phyloP scores from a whole-genome alignment of 2,329 filamentous ascomycete species.

The Rhytidhysteron rufulum region DNA sequence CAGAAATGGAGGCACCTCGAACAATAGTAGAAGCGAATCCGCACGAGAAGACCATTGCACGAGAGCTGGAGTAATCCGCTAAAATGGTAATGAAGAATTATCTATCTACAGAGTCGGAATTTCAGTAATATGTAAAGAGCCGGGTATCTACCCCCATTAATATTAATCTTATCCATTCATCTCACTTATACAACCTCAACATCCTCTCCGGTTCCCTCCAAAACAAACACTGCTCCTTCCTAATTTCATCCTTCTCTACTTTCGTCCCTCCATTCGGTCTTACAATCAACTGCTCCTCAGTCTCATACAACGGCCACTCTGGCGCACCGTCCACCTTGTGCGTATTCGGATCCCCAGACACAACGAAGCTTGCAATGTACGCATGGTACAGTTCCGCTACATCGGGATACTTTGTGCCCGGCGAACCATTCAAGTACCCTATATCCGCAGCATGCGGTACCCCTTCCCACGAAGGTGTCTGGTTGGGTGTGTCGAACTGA shows the following conservation, averaged over 20 bases:
- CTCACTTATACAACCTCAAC: constrained; percentile 27
- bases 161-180: too few species aligned
- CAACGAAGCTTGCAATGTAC: constrained; percentile 34
- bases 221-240: constrained; percentile 28
- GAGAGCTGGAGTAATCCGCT: too few species aligned
- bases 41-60: too few species aligned
- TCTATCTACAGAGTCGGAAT: too few species aligned
- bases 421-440: constrained; percentile 27
- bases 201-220: constrained; percentile 29
- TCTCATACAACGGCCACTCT: constrained; percentile 26
- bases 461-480: constrained; percentile 19
- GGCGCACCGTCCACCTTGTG: constrained; percentile 16
- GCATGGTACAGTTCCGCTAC: constrained; percentile 28
- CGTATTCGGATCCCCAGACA: constrained; percentile 32
- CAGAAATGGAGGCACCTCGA: too few species aligned
- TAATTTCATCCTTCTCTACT: constrained; percentile 19
- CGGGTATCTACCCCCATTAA: too few species aligned
- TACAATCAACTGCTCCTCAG: constrained; percentile 16
- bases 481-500: constrained; percentile 33
- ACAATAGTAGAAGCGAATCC: too few species aligned
- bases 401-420: constrained; percentile 22
- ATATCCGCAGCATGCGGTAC: constrained; percentile 30
- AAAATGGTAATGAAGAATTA: too few species aligned
- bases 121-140: too few species aligned
- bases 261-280: constrained; percentile 17